A percentile compares a stretch with the other conserved stretches of the same genome.
These are phyloP conservation scores for Acanthamoeba lenticulata DNA, from an alignment of 208 protist species.

Conservation along the genomic window DNA sequence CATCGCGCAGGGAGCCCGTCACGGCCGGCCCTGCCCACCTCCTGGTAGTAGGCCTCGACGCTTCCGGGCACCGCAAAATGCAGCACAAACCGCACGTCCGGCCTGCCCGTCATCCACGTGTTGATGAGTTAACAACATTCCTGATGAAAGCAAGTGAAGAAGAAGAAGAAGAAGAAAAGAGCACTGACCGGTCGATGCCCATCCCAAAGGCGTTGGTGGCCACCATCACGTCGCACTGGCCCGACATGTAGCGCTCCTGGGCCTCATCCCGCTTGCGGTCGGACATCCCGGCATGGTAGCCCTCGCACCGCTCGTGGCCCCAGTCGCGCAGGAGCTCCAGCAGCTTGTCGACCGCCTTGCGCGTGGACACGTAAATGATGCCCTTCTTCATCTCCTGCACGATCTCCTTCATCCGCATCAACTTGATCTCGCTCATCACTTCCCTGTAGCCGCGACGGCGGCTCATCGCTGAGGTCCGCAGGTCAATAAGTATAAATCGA, in stretches of 20 bases:
- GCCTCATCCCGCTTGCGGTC: not conserved
- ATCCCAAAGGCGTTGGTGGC: slow-evolving; percentile 59
- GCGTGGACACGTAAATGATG: slow-evolving; percentile 30
- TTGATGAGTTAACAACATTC: not conserved
- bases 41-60: slow-evolving; percentile 63
- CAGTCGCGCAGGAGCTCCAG: not conserved
- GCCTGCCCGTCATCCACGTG: not conserved
- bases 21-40: slow-evolving; percentile 54
- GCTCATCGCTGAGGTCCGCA: not conserved
- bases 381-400: slow-evolving; percentile 54
- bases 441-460: not conserved
- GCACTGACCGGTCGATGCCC: slow-evolving; percentile 32
- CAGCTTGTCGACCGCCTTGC: slow-evolving; percentile 1
- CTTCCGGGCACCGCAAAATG: slow-evolving; percentile 22
- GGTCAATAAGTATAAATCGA: not conserved
- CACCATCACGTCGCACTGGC: slow-evolving; percentile 1
- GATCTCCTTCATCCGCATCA: slow-evolving; percentile 44
- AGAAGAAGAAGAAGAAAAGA: not conserved
- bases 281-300: slow-evolving; percentile 45
- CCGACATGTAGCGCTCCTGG: not conserved
- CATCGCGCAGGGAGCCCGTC: slow-evolving; percentile 5
- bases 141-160: not conserved
- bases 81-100: slow-evolving; percentile 55
- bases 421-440: slow-evolving; percentile 19
- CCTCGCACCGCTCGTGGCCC: not conserved